Evolutionary conservation across 306 rosid species (phyloP), one percentile per base, ranked within the genome.

Genomic region (Cucurbita ficifolia): DNA sequence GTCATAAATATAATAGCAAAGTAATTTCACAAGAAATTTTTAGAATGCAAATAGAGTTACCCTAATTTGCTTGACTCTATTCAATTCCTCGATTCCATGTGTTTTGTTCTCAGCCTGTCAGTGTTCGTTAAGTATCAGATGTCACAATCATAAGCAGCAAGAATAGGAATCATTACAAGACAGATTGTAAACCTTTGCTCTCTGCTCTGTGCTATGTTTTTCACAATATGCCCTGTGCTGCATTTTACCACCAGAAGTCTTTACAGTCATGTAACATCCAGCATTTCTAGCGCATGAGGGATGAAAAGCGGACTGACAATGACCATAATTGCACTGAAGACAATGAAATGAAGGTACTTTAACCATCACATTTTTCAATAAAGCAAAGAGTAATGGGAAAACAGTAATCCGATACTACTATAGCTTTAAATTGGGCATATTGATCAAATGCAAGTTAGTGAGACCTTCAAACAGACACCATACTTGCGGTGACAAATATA

Each of bases 201-300:
- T 91, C 80, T 91, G 99, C 81, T 91, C 99, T 53, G 82, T 75
- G 73, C 99, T 87, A 77, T 95, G 99, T 76, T 84, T 89, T 83
- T 95, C 97, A 75, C 99, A 95, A 78, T 91, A 95, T 74, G 96
- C 96, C 82, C 86, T 95, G 83, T 91, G 99, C 79, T 89, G 99
- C 76, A 73, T 77, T 87, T 88, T 95, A 79, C 96, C 96, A 76
- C 90, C 80, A 16, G 78, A 74, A 84, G 78, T 76, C 87, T 84
- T 95, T 54, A 87, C 81, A 75, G 73, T 85, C 90, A 91, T 86
- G 86, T 78, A 91, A 57, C 86, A 82, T 70, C 96, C 96, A 72
- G 90, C 81, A 81, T 85, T 91, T 88, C 99, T 95, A 68, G 92
- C 92, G 86, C 99, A 95, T 22, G 85, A 86, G 46, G 96, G 93